Conservation (phyloP, 1,139 yeast species). For the Blastobotrys niveus region DNA sequence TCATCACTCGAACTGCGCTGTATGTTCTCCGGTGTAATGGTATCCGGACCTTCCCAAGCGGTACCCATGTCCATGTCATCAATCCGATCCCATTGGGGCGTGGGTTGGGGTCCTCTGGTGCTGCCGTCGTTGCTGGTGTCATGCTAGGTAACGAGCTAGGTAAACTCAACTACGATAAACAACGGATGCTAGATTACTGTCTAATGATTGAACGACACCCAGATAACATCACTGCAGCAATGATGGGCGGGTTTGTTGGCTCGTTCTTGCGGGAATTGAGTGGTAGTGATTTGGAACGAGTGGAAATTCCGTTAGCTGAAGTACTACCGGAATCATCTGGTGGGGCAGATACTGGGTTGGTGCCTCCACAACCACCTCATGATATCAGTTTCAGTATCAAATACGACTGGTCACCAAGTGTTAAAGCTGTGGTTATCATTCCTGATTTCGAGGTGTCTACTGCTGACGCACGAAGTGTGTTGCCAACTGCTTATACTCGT, state of each 20-base stretch:
- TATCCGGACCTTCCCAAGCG: conserved; percentile 66
- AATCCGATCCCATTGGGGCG: conserved; percentile 96
- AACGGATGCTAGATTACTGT: conserved; percentile 86
- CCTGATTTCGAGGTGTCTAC: conserved; percentile 94
- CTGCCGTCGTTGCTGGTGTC: conserved; percentile 98
- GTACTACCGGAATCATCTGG: conserved; percentile 77
- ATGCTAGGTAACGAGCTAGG: conserved; percentile 84
- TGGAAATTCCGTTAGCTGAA: conserved; percentile 76
- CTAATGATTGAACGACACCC: conserved; percentile 97
- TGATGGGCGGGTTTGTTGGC: conserved; percentile 98
- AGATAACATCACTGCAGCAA: conserved; percentile 96
- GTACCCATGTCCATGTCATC: conserved; percentile 73
- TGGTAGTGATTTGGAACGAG: conserved; percentile 61
- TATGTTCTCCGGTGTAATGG: conserved; percentile 83
- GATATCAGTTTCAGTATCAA: conserved; percentile 85
- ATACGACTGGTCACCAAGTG: conserved; percentile 74
- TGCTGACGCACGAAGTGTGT: conserved; percentile 81
- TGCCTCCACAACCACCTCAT: conserved; percentile 77
- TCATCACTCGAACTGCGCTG: conserved; percentile 87
- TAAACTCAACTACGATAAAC: conserved; percentile 61
- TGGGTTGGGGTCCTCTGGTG: conserved; percentile 97
- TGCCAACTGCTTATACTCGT: conserved; percentile 75
- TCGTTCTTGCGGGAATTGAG: conserved; percentile 79
- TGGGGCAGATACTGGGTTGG: conserved; percentile 56
- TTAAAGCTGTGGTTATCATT: conserved; percentile 83